Percentiles rank a stretch among this genome's conserved stretches.
These are phyloP conservation scores for Talaromyces sp. DNA, from an alignment of 2,329 filamentous ascomycete genomes.

Conservation along the genomic window DNA sequence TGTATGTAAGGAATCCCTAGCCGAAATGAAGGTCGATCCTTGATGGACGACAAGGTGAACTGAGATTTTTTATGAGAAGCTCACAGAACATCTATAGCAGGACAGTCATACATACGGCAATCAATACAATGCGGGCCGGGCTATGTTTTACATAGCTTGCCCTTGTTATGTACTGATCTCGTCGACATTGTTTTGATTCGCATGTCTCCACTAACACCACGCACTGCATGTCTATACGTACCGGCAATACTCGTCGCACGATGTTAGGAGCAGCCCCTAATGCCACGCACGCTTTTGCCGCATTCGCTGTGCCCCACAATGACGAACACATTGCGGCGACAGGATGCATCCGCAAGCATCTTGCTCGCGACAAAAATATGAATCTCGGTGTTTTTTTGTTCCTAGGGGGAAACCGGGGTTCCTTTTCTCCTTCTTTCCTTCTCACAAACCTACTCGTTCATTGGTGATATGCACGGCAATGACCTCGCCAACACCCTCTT, in stretches of 20 bases:
- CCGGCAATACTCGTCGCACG: neutral
- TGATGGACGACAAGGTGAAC: neutral
- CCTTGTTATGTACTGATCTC: neutral
- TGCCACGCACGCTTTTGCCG: neutral
- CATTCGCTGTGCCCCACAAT: neutral
- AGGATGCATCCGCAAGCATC: neutral
- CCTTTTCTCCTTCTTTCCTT: neutral
- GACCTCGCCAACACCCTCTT: neutral
- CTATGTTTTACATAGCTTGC: neutral
- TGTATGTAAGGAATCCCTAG: neutral
- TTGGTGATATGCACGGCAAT: neutral
- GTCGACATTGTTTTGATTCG: neutral
- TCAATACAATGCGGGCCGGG: neutral
- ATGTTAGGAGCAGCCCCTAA: neutral
- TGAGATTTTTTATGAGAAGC: neutral
- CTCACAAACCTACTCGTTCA: neutral
- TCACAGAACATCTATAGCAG: neutral
- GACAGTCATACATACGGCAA: neutral
- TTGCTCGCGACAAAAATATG: neutral
- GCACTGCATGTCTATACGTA: neutral
- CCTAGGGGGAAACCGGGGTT: neutral
- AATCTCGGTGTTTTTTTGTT: neutral
- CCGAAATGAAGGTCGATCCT: neutral
- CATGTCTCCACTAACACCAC: neutral
- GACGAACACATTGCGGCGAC: neutral